phyloP scores from a whole-genome alignment of 805 yeast genomes.

The Ogataea wickerhamii region DNA sequence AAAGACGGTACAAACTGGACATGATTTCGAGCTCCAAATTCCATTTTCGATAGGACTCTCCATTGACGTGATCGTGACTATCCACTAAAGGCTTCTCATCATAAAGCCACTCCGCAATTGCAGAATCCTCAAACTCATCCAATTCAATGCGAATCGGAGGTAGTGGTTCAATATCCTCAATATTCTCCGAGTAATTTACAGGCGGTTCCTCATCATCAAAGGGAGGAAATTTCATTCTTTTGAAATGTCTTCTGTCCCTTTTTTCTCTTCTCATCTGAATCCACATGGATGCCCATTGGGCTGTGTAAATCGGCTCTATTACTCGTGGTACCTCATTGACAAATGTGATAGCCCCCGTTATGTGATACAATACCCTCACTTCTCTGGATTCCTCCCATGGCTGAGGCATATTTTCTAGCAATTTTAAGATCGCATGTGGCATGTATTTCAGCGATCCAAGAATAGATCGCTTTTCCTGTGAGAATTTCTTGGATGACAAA shows the following conservation, averaged over 20 bases:
- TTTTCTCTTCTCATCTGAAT: slow-evolving; percentile 90
- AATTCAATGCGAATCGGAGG: slow-evolving; percentile 68
- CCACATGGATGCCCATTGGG: slow-evolving; percentile 97
- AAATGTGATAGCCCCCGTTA: slow-evolving; percentile 91
- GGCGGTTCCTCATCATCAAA: slow-evolving; percentile 98
- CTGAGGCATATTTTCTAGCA: slow-evolving; percentile 94
- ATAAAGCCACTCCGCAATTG: slow-evolving; percentile 73
- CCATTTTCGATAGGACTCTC: slow-evolving; percentile 78
- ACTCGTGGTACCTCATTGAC: slow-evolving; percentile 91
- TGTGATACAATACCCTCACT: slow-evolving; percentile 85
- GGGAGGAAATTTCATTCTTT: slow-evolving; percentile 90
- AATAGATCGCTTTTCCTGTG: slow-evolving; percentile 81
- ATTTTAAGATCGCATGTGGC: slow-evolving; percentile 91
- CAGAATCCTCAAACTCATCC: slow-evolving; percentile 58
- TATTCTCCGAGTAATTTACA: slow-evolving; percentile 72
- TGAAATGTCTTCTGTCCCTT: slow-evolving; percentile 83
- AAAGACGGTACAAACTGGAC: slow-evolving; percentile 61
- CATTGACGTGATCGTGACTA: slow-evolving; percentile 53
- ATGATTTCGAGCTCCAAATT: slow-evolving; percentile 54
- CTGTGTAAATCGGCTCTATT: slow-evolving; percentile 82
- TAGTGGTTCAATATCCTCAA: slow-evolving; percentile 66
- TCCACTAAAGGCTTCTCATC: slow-evolving; percentile 73
- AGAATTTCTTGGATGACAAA: slow-evolving; percentile 70
- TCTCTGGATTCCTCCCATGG: slow-evolving; percentile 93
- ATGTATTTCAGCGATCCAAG: slow-evolving; percentile 88